Evolutionary conservation across 805 yeast species (phyloP), one percentile per base, ranked within the genome.

Genomic region (Candida nitratophila): DNA sequence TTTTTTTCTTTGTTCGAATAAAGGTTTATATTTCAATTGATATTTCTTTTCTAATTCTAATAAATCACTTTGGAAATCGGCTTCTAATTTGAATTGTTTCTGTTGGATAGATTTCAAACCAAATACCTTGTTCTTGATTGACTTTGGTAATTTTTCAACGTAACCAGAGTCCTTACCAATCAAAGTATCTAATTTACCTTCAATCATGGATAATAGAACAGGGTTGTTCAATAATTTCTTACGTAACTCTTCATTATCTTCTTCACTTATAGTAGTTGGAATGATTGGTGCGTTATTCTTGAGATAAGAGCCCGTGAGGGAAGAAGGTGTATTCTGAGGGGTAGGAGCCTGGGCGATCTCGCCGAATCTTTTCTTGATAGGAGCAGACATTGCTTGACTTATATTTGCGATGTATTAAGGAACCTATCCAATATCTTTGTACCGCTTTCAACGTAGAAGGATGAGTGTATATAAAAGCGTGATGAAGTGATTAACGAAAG

Each of bases 241-340:
- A 37, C 63, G 60, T 37, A 60, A 49, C 42, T 61, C 67, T 30
- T 62, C 69, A 41, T 53, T 53, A 41, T 69, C 83, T 51, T 79
- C 85, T 61, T 89, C 96, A 51, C 73, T 75, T 58, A 86, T 86
- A 37, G 96, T 87, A 42, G 71, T 65, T 24, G 87, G 80, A 41
- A 81, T 77, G 29, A 72, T 65, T 20, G 77, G 79, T 52, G 78
- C 74, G 41, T 73, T 73, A 44, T 74, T 70, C 60, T 76, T 79
- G 63, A 88, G 69, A 59, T 81, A 86, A 20, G 90, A 82, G 48
- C 79, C 81, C 36, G 87, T 74, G 32, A 83, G 86, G 31, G 91
- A 81, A 3, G 98, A 86, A 15, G 99, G 99, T 1, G 99, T 93
- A 73, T 93, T 93, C 62, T 93, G 99, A 5, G 99, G 99, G 1